phyloP scores from a whole-genome alignment of 1,284 basidiomycete species.

The Marasmius tenuissimus region DNA sequence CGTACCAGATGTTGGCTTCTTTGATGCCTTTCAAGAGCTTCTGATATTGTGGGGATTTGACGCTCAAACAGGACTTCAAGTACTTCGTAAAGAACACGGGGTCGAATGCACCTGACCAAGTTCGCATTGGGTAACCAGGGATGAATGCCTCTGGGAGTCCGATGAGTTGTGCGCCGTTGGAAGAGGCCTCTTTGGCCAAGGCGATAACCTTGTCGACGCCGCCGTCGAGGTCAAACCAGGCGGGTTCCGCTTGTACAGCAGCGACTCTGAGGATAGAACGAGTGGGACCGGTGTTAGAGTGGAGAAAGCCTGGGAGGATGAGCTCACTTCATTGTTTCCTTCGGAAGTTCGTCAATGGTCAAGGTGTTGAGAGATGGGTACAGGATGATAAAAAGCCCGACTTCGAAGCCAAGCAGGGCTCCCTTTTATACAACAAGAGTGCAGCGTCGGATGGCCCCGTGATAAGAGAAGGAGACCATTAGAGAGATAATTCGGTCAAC shows the following conservation, averaged over 20 bases:
- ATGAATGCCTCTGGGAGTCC: slow-evolving; percentile 22
- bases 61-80: slow-evolving; percentile 12
- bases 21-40: slow-evolving; percentile 11
- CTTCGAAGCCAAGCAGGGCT: no score
- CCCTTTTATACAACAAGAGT: no score
- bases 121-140: slow-evolving; percentile 18
- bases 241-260: slow-evolving; percentile 20
- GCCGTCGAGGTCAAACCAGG: slow-evolving; percentile 20
- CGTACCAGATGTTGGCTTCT: slow-evolving; percentile 16
- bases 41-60: slow-evolving; percentile 13
- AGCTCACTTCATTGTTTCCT: no score
- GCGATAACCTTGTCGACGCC: slow-evolving; percentile 16
- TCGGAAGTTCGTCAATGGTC: no score
- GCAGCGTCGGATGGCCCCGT: no score
- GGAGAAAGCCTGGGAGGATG: no score
- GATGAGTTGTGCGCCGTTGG: slow-evolving; percentile 19
- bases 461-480: no score
- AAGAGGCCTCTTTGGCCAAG: slow-evolving; percentile 16
- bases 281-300: neutral
- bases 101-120: slow-evolving; percentile 16
- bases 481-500: no score
- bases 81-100: slow-evolving; percentile 13
- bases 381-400: no score
- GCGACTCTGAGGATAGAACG: slow-evolving; percentile 13
- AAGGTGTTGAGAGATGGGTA: no score